Evolutionary conservation across 2,329 filamentous ascomycete genomes (phyloP).

Genomic region (Stachybotrys chartarum): DNA sequence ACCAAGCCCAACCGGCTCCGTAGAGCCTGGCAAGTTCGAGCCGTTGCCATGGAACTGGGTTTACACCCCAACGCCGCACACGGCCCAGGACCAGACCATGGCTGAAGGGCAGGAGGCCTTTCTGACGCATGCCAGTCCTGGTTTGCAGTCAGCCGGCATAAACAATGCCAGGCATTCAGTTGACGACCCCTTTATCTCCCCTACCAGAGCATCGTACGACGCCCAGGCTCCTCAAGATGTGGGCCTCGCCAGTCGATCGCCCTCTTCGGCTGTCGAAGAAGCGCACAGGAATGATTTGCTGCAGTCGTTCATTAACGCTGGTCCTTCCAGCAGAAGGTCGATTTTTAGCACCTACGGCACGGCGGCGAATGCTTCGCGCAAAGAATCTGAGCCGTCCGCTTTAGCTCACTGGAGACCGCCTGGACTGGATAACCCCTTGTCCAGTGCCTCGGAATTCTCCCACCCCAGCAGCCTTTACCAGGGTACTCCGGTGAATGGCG

Average conservation of each 20-base stretch:
- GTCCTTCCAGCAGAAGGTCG: constrained; percentile 17
- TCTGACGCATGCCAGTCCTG: constrained; percentile 13
- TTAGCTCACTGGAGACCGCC: constrained; percentile 11
- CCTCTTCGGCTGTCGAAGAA: constrained; percentile 15
- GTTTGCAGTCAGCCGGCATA: constrained; percentile 11
- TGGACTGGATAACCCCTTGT: constrained; percentile 7
- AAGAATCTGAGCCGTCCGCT: constrained; percentile 9
- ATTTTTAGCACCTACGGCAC: constrained; percentile 15
- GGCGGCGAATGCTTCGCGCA: constrained; percentile 13
- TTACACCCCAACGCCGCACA: constrained; percentile 25
- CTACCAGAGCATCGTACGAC: constrained; percentile 1
- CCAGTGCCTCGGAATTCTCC: constrained; percentile 31
- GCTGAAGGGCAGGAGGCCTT: constrained; percentile 18
- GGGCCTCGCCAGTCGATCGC: not conserved
- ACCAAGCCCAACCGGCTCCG: constrained; percentile 18
- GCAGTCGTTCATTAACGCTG: constrained; percentile 22
- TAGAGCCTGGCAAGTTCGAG: constrained; percentile 23
- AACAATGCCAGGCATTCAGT: constrained; percentile 7
- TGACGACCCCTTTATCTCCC: constrained; percentile 25
- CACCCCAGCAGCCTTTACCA: constrained; percentile 43
- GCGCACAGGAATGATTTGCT: constrained; percentile 26
- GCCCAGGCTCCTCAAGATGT: not conserved
- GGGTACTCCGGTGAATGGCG: constrained; percentile 31
- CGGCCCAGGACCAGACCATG: constrained; percentile 9
- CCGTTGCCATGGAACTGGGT: constrained; percentile 47